These are phyloP conservation scores for Ocimum tenuiflorum DNA, from an alignment of 257 asterid species.

Conservation along the genomic window DNA sequence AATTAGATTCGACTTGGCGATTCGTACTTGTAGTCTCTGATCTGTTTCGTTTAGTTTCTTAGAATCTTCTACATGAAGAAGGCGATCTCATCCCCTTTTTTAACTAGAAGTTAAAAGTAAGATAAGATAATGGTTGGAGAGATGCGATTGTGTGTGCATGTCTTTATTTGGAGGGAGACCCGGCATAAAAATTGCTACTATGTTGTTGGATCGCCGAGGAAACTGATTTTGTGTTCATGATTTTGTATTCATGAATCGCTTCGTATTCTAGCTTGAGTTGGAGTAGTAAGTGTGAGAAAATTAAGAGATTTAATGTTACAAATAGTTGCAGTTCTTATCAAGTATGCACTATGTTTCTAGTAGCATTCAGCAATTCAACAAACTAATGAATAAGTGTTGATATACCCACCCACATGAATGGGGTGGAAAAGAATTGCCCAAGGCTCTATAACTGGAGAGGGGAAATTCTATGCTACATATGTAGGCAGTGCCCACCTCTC, in stretches of 20 bases:
- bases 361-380: background rate
- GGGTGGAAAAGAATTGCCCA: background rate
- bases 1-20: background rate
- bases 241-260: background rate
- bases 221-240: constrained; percentile 5
- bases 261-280: constrained; percentile 3
- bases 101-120: background rate
- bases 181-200: background rate
- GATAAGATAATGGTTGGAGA: background rate
- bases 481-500: no score
- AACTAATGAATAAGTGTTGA: background rate
- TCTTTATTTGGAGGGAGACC: background rate
- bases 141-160: background rate
- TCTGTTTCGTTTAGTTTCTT: background rate
- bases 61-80: background rate
- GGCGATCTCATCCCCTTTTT: background rate
- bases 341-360: background rate
- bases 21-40: background rate
- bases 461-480: no score
- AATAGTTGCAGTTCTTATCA: background rate
- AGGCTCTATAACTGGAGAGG: background rate
- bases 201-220: background rate
- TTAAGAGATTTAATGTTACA: constrained; percentile 1
- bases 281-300: constrained; percentile 7
- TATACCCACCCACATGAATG: background rate